A percentile compares a stretch with the other conserved stretches of the same genome.
Conservation (phyloP, 2,329 filamentous ascomycete genomes). For the Nigrograna mackinnonii region DNA sequence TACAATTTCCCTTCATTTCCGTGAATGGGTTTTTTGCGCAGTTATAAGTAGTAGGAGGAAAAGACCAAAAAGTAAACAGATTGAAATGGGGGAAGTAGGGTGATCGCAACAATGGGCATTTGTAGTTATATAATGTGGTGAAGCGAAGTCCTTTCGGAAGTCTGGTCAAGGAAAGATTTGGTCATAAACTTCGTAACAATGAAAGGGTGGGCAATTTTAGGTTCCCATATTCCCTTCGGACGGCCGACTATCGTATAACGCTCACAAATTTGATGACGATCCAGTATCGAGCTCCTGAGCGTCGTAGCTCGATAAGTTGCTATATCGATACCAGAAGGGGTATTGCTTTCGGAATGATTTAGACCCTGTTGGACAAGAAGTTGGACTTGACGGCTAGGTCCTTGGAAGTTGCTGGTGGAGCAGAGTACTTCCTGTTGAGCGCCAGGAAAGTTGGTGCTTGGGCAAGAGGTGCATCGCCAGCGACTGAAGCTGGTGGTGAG, state of each 20-base stretch:
- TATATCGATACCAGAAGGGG: background rate
- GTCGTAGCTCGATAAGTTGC: no score
- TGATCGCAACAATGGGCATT: no score
- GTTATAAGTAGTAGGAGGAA: no score
- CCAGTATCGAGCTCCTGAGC: background rate
- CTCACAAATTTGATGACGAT: background rate
- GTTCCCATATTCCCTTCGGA: background rate
- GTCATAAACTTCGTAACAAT: background rate
- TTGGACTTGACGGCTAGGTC: constrained; percentile 16
- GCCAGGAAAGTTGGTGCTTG: constrained; percentile 35
- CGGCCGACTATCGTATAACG: background rate
- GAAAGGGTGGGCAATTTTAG: background rate
- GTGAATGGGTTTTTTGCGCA: no score
- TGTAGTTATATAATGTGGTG: no score
- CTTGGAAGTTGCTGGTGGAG: constrained; percentile 22
- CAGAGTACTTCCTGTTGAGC: constrained; percentile 36
- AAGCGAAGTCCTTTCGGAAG: no score
- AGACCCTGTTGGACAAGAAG: constrained; percentile 38
- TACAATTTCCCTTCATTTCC: no score
- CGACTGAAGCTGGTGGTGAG: constrained; percentile 31
- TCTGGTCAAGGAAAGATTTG: no score
- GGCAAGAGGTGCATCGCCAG: constrained; percentile 28
- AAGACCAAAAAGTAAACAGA: no score
- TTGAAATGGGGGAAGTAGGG: no score
- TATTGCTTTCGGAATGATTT: constrained; percentile 2